Evolutionary conservation across 768 basidiomycete genomes (phyloP).

Genomic region (Boletellus emodensis): DNA sequence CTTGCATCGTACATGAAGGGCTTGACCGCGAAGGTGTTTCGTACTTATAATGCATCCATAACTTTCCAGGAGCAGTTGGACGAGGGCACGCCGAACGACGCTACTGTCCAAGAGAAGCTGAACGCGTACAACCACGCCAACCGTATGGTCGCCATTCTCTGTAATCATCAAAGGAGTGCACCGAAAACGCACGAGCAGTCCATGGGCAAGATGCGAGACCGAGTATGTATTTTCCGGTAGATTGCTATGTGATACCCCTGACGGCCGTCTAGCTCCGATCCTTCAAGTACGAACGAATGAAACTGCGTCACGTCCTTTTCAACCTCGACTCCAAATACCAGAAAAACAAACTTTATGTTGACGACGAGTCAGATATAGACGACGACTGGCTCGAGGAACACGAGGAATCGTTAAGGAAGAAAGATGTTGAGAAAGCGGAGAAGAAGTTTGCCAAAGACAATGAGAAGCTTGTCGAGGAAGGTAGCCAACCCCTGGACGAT

Average conservation of each 20-base stretch:
- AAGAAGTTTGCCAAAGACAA: conserved; percentile 97
- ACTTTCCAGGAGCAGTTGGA: conserved; percentile 93
- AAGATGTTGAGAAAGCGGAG: conserved; percentile 83
- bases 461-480: conserved; percentile 76
- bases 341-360: conserved; percentile 72
- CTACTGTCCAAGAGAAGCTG: conserved; percentile 89
- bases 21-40: conserved; percentile 97
- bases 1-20: conserved; percentile 94
- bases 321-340: conserved; percentile 71
- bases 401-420: conserved; percentile 72
- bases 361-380: conserved; percentile 91
- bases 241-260: conserved; percentile 2
- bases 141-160: conserved; percentile 93
- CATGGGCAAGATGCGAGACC: conserved; percentile 92
- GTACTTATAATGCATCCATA: conserved; percentile 98
- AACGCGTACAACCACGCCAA: conserved; percentile 98
- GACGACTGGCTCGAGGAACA: conserved; percentile 84
- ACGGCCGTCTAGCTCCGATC: conserved; percentile 60
- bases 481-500: conserved; percentile 53
- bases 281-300: conserved; percentile 97
- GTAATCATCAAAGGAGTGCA: conserved; percentile 96
- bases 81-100: conserved; percentile 60
- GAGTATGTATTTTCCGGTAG: conserved; percentile 47
- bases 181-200: conserved; percentile 90
- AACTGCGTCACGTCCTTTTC: conserved; percentile 86